Conservation (phyloP, 176 grass and related monocot species). For the Lolium perenne region DNA sequence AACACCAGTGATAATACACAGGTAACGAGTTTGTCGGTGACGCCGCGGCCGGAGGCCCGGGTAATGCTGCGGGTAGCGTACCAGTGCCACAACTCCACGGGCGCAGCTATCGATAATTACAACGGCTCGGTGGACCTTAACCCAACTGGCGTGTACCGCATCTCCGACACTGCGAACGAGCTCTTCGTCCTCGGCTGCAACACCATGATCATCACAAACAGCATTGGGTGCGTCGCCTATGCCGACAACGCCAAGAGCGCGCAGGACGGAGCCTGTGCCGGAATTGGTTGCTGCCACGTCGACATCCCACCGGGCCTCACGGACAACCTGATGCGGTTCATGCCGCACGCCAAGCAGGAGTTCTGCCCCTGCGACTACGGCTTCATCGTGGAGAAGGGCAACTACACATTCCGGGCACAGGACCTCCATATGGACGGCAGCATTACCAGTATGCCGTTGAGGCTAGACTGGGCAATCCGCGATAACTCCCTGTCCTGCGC, state of each 20-base stretch:
- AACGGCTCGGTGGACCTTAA: too few species aligned
- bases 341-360: too few species aligned
- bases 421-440: too few species aligned
- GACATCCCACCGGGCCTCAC: background rate
- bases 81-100: background rate
- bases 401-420: too few species aligned
- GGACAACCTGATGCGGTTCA: background rate
- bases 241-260: background rate
- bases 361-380: too few species aligned
- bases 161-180: background rate
- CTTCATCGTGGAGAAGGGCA: too few species aligned
- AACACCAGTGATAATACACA: too few species aligned
- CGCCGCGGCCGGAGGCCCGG: background rate
- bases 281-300: background rate
- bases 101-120: background rate
- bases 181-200: background rate
- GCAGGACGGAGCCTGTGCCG: background rate
- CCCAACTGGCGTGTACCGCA: background rate
- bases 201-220: background rate
- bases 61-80: background rate
- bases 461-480: too few species aligned
- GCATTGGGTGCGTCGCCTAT: background rate
- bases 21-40: too few species aligned
- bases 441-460: too few species aligned
- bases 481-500: too few species aligned